These are phyloP conservation scores for Entrophospora sp. DNA, from an alignment of 192 early-diverging fungal species.

Conservation along the genomic window DNA sequence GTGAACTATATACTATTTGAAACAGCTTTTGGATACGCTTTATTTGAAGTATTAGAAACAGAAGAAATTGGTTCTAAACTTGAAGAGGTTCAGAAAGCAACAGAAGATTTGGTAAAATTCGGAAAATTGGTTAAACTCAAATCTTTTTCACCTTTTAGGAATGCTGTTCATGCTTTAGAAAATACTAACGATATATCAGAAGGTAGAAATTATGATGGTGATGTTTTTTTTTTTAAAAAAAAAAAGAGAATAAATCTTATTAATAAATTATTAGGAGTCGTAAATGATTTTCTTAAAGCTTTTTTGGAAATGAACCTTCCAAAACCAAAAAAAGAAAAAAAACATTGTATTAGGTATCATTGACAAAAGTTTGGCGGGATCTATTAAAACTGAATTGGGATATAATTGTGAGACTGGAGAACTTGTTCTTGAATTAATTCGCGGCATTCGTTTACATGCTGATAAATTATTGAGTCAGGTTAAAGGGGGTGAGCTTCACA, in stretches of 20 bases:
- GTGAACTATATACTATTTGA: conserved; percentile 73
- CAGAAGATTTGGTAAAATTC: conserved; percentile 83
- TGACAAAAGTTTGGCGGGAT: conserved; percentile 17
- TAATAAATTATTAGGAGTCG: conserved; percentile 50
- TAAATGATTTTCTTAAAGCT: conserved; percentile 77
- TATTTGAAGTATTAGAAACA: conserved; percentile 87
- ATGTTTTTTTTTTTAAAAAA: background rate
- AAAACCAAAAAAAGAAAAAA: conserved; percentile 55
- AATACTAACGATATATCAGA: conserved; percentile 98
- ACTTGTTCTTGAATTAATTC: conserved; percentile 83
- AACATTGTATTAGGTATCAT: background rate
- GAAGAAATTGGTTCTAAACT: conserved; percentile 96
- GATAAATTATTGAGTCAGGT: conserved; percentile 83
- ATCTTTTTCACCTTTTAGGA: conserved; percentile 96
- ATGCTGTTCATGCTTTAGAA: conserved; percentile 92
- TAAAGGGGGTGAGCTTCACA: conserved; percentile 86
- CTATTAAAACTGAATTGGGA: conserved; percentile 5
- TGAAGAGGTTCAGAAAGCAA: conserved; percentile 72
- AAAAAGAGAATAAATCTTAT: background rate
- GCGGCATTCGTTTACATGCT: conserved; percentile 86
- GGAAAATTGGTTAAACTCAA: conserved; percentile 84
- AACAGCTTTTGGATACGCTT: conserved; percentile 91
- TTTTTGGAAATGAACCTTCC: conserved; percentile 95
- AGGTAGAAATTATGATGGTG: conserved; percentile 55
- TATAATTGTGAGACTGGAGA: conserved; percentile 30